These are phyloP conservation scores for Penicillium pancosmium DNA, from an alignment of 495 filamentous ascomycete species.

Conservation along the genomic window DNA sequence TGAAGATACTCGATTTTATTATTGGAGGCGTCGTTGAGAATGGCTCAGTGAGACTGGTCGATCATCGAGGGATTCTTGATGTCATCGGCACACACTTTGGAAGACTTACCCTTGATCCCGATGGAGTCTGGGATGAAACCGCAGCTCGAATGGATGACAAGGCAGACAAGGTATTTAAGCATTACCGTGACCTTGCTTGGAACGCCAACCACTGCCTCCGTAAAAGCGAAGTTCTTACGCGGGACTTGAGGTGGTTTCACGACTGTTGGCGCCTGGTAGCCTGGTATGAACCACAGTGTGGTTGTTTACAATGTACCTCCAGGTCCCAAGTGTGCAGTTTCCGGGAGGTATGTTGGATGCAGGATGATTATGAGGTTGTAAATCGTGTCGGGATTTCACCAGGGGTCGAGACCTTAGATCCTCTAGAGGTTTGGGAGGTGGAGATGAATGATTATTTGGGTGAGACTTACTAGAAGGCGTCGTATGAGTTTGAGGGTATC, in stretches of 20 bases:
- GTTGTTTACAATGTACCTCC: not conserved
- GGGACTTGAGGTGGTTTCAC: slow-evolving; percentile 1
- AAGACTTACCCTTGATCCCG: not conserved
- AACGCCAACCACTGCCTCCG: not conserved
- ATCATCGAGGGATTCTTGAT: not conserved
- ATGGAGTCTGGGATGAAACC: not conserved
- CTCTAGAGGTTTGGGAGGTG: not conserved
- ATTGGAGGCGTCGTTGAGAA: not conserved
- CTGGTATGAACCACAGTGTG: not conserved
- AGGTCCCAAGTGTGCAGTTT: not conserved
- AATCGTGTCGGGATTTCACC: not conserved
- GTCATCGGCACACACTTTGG: not conserved
- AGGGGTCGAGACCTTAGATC: not conserved
- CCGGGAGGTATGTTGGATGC: not conserved
- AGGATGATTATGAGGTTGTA: not conserved
- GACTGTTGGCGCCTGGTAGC: not conserved
- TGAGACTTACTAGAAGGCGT: not conserved
- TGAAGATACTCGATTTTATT: not conserved
- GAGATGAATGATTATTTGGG: not conserved
- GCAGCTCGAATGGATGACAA: not conserved
- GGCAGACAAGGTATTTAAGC: not conserved
- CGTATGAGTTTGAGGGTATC: not conserved
- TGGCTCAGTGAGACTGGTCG: not conserved
- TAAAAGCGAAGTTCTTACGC: not conserved
- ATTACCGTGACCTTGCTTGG: not conserved